Conservation (phyloP, 371 early-diverging fungal genomes). For the Cokeromyces recurvatus region DNA sequence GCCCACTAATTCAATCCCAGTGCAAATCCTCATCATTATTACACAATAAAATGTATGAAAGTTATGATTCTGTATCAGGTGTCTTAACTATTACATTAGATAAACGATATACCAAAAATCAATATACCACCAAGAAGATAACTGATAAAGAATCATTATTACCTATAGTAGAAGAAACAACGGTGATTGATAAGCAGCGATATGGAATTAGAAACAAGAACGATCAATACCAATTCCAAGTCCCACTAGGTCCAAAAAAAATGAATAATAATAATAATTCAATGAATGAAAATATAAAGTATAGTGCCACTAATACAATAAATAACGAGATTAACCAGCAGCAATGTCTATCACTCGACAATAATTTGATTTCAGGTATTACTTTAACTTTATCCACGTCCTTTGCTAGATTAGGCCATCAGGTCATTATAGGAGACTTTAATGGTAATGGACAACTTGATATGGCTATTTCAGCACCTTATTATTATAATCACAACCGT, state of each 20-base stretch:
- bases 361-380: neutral
- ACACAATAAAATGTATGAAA: neutral
- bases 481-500: too few relatives aligned
- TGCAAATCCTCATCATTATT: neutral
- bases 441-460: constrained; percentile 54
- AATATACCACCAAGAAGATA: neutral
- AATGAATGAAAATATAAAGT: neutral
- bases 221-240: neutral
- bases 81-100: constrained; percentile 12
- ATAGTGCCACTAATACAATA: too few relatives aligned
- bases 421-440: constrained; percentile 66
- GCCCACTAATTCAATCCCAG: constrained; percentile 5
- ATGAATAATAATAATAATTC: too few relatives aligned
- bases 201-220: too few relatives aligned
- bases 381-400: constrained; percentile 44
- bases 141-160: neutral
- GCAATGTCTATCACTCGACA: neutral
- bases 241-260: constrained; percentile 1
- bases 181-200: neutral
- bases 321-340: neutral
- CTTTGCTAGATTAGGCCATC: constrained; percentile 64
- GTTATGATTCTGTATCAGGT: constrained; percentile 12
- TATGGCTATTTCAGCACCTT: constrained; percentile 74
- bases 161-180: neutral
- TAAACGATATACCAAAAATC: too few relatives aligned